Evolutionary conservation across 148 eudicot genomes (phyloP).

Genomic region (Cornus suecica): DNA sequence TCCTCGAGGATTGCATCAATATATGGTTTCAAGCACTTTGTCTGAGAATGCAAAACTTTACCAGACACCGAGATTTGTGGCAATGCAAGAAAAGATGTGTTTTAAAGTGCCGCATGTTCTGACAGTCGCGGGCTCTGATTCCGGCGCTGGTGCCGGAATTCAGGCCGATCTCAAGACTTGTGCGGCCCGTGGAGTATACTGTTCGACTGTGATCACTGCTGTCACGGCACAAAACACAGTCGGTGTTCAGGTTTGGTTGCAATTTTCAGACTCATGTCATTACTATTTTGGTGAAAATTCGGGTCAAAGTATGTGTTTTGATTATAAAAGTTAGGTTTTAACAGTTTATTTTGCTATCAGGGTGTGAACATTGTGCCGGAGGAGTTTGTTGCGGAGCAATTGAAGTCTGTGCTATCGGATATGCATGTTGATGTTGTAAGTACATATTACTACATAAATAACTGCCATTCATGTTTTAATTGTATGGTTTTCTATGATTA

Average conservation of each 20-base stretch:
- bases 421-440: conserved; percentile 91
- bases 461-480: neutral
- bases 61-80: neutral
- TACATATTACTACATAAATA: neutral
- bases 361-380: conserved; percentile 63
- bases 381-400: conserved; percentile 60
- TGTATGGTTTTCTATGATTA: neutral
- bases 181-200: conserved; percentile 82
- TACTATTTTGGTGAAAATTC: neutral
- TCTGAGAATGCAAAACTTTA: neutral
- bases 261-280: neutral
- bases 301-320: neutral
- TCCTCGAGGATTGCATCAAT: conserved; percentile 6
- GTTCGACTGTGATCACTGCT: conserved; percentile 91
- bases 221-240: conserved; percentile 89
- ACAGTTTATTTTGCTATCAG: conserved; percentile 25
- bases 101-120: conserved; percentile 68
- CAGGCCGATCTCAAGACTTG: conserved; percentile 93
- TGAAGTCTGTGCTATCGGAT: conserved; percentile 76
- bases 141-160: conserved; percentile 92
- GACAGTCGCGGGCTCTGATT: conserved; percentile 93
- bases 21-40: conserved; percentile 9
- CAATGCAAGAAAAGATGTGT: conserved; percentile 28
- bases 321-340: neutral
- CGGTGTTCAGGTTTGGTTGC: conserved; percentile 80